phyloP scores from a whole-genome alignment of 2,329 filamentous ascomycete species.

The Fusarium buharicum region DNA sequence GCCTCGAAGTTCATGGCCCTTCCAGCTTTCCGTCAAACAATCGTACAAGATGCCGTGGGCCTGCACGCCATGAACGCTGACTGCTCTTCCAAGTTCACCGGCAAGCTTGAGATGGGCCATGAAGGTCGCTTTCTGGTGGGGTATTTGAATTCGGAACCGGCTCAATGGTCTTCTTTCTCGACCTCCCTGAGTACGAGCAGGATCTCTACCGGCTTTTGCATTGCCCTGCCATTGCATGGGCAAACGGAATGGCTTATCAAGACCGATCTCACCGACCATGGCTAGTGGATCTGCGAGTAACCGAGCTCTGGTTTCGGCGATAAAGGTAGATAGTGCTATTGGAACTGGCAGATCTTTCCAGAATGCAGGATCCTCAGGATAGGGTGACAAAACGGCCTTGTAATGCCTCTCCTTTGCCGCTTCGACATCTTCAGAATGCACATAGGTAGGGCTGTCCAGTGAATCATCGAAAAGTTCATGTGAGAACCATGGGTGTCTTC shows the following conservation, averaged over 20 bases:
- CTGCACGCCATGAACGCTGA: conserved; percentile 76
- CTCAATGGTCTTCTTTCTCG: conserved; percentile 74
- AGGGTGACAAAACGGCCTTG: conserved; percentile 24
- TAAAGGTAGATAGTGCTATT: conserved; percentile 64
- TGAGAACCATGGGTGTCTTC: conserved; percentile 42
- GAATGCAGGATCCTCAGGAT: conserved; percentile 31
- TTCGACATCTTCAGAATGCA: background rate
- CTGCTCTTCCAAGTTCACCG: conserved; percentile 69
- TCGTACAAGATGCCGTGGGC: conserved; percentile 76
- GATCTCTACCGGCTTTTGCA: conserved; percentile 30
- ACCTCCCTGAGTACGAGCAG: conserved; percentile 68
- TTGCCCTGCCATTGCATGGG: conserved; percentile 65
- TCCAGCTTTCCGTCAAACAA: conserved; percentile 67
- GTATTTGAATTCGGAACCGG: conserved; percentile 69
- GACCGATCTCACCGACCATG: conserved; percentile 77
- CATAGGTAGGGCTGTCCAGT: background rate
- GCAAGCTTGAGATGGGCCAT: conserved; percentile 73
- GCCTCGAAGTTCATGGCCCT: conserved; percentile 70
- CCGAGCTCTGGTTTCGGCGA: conserved; percentile 63
- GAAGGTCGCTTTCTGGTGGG: conserved; percentile 73
- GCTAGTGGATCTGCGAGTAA: conserved; percentile 68
- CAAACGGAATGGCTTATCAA: conserved; percentile 78
- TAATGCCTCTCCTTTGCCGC: conserved; percentile 36
- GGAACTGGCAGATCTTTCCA: conserved; percentile 64
- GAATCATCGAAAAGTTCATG: conserved; percentile 41